Evolutionary conservation across 352 stramenopile species (phyloP).

Genomic region (Phytophthora megakarya): DNA sequence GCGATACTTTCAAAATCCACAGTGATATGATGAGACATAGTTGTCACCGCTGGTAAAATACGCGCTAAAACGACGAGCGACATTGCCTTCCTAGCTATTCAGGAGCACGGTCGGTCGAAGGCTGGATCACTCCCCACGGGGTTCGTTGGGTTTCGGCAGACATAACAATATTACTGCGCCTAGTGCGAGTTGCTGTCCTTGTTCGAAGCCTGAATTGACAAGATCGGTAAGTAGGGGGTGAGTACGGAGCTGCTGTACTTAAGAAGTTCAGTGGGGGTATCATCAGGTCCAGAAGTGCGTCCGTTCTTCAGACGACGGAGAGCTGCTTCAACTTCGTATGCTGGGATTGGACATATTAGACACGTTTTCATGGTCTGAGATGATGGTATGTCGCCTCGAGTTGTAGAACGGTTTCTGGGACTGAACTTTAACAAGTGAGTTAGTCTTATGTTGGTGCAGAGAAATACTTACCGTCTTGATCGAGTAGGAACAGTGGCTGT

Average conservation of each 20-base stretch:
- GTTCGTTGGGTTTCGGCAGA: constrained; percentile 4
- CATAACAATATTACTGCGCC: not conserved
- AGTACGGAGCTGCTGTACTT: constrained; percentile 1
- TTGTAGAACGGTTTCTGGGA: too few species aligned
- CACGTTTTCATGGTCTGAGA: not conserved
- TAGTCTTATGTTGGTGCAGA: too few species aligned
- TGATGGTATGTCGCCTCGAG: too few species aligned
- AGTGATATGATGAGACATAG: not conserved
- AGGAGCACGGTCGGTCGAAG: constrained; percentile 7
- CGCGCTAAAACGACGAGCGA: constrained; percentile 3
- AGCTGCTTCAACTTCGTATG: not conserved
- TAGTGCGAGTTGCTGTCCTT: not conserved
- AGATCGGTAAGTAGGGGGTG: not conserved
- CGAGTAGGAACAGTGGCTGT: too few species aligned
- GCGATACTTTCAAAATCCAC: not conserved
- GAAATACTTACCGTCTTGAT: too few species aligned
- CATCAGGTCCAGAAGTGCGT: not conserved
- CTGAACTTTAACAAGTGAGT: too few species aligned
- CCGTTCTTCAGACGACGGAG: not conserved
- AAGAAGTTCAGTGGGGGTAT: constrained; percentile 4
- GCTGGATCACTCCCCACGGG: not conserved
- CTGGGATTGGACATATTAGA: not conserved
- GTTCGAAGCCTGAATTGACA: not conserved
- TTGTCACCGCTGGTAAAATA: constrained; percentile 1
- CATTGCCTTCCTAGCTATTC: constrained; percentile 1